Evolutionary conservation across 495 filamentous ascomycete species (phyloP).

Genomic region (Xylaria flabelliformis): DNA sequence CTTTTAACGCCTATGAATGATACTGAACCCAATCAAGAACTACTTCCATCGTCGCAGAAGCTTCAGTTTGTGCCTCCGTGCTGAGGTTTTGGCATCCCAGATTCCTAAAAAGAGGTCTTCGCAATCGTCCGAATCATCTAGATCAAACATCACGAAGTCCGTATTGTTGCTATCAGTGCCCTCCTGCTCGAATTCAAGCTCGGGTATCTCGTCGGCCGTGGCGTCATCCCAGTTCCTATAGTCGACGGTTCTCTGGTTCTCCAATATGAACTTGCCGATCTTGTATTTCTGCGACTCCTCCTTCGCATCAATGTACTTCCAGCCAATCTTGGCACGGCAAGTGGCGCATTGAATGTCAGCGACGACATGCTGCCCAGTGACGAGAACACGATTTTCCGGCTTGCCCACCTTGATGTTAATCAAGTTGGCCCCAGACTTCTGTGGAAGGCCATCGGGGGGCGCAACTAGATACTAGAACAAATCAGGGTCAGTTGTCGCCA

Average conservation of each 20-base stretch:
- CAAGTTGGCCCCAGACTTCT: slow-evolving; percentile 37
- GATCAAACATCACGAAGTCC: slow-evolving; percentile 76
- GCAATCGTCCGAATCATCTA: slow-evolving; percentile 91
- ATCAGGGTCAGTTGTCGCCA: neutral
- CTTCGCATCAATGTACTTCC: slow-evolving; percentile 91
- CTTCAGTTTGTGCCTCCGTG: slow-evolving; percentile 50
- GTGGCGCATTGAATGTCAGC: slow-evolving; percentile 60
- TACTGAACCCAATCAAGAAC: neutral
- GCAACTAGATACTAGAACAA: slow-evolving; percentile 70
- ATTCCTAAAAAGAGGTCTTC: slow-evolving; percentile 90
- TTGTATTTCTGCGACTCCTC: slow-evolving; percentile 88
- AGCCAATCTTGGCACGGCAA: slow-evolving; percentile 78
- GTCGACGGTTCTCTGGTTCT: slow-evolving; percentile 74
- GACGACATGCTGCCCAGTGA: slow-evolving; percentile 76
- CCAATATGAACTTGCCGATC: slow-evolving; percentile 94
- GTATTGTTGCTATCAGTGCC: slow-evolving; percentile 25
- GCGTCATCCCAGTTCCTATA: slow-evolving; percentile 73
- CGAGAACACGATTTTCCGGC: slow-evolving; percentile 72
- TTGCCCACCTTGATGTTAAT: slow-evolving; percentile 56
- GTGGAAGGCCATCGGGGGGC: slow-evolving; percentile 46
- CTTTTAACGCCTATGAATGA: neutral
- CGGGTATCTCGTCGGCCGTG: slow-evolving; percentile 31
- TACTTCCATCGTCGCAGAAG: neutral
- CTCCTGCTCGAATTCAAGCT: slow-evolving; percentile 29
- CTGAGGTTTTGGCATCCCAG: slow-evolving; percentile 77